These are phyloP conservation scores for Fraxinus sp. DNA, from an alignment of 305 asterid genomes.

Conservation along the genomic window DNA sequence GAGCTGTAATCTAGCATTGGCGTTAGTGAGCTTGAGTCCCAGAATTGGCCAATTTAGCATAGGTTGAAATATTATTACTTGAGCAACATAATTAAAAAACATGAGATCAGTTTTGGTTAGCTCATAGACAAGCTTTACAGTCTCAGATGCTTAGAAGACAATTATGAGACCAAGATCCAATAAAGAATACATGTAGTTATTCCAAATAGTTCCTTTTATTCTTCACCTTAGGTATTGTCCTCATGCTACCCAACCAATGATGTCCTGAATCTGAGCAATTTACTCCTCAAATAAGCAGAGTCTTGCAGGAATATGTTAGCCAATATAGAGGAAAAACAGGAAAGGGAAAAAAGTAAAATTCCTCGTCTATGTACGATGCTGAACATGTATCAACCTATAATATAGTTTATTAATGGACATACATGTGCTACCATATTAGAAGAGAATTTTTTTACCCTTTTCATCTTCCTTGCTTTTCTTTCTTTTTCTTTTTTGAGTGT, in stretches of 20 bases:
- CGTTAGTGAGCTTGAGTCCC: not conserved
- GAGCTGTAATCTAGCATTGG: not conserved
- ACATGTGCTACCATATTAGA: not conserved
- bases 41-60: not conserved
- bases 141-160: not conserved
- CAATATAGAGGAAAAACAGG: not conserved
- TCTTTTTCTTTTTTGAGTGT: not conserved
- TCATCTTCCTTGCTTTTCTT: not conserved
- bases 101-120: not conserved
- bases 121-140: not conserved
- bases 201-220: not conserved
- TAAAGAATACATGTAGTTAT: not conserved
- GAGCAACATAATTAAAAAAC: not conserved
- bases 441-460: not conserved
- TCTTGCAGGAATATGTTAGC: not conserved
- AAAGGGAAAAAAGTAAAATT: not conserved
- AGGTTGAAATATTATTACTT: not conserved
- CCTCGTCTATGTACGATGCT: not conserved
- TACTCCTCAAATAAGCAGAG: not conserved
- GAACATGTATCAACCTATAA: not conserved
- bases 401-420: not conserved
- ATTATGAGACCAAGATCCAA: not conserved
- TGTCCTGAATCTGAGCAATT: not conserved
- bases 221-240: not conserved
- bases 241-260: not conserved